phyloP scores from a whole-genome alignment of 2,329 filamentous ascomycete species.

The Calonectria pauciramosa region DNA sequence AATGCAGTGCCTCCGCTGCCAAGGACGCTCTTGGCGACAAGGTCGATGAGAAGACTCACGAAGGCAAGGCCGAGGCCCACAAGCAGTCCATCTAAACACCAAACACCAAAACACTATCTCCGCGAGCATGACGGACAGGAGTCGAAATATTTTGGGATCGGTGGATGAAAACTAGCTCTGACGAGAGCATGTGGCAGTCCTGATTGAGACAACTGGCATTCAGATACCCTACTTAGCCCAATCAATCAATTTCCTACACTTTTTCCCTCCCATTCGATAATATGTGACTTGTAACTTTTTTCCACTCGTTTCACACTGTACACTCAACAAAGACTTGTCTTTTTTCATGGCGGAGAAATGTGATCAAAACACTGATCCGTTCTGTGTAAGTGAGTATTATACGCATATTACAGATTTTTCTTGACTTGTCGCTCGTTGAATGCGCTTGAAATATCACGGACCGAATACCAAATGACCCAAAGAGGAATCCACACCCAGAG shows the following conservation, averaged over 20 bases:
- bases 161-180: constrained; percentile 20
- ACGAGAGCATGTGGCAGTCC: background rate
- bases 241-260: constrained; percentile 30
- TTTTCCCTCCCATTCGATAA: background rate
- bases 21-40: constrained; percentile 65
- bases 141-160: constrained; percentile 7
- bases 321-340: background rate
- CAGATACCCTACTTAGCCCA: constrained; percentile 44
- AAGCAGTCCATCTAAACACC: constrained; percentile 55
- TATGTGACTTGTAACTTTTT: background rate
- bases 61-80: constrained; percentile 57
- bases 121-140: background rate
- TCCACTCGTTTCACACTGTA: background rate
- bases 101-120: too few species aligned
- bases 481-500: constrained; percentile 76
- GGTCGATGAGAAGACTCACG: constrained; percentile 57
- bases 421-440: constrained; percentile 54
- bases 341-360: background rate
- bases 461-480: constrained; percentile 70
- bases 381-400: background rate
- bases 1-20: constrained; percentile 58
- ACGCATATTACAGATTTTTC: constrained; percentile 45
- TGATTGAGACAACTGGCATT: constrained; percentile 32
- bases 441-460: constrained; percentile 67
- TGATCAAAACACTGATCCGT: background rate